Conservation (phyloP, 768 basidiomycete genomes). For the Auriscalpium vulgare region DNA sequence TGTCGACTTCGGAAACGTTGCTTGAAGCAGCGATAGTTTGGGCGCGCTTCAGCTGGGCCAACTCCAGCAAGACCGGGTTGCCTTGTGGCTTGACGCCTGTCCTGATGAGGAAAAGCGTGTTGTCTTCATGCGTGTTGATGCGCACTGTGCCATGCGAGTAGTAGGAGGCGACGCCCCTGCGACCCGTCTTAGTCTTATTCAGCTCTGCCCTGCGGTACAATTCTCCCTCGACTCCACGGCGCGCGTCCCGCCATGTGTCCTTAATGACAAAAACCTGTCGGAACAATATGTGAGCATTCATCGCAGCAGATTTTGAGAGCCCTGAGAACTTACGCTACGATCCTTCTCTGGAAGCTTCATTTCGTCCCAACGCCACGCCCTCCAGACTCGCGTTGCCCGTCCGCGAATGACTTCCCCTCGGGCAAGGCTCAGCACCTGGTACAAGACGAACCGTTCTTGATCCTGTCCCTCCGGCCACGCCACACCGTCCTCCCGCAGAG, state of each 20-base stretch:
- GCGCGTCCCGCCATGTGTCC: background rate
- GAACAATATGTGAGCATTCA: background rate
- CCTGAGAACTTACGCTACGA: background rate
- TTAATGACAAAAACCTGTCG: background rate
- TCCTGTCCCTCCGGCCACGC: background rate
- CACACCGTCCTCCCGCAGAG: background rate
- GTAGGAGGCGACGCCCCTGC: background rate
- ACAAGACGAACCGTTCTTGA: background rate
- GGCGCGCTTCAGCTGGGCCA: background rate
- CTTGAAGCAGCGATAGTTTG: too few relatives aligned
- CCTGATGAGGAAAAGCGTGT: background rate
- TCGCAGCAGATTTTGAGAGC: background rate
- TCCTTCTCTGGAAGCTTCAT: background rate
- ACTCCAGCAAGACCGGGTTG: background rate
- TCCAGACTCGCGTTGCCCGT: background rate
- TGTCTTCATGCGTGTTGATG: background rate
- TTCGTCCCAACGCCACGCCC: background rate
- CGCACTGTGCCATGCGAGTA: background rate
- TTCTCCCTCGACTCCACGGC: background rate
- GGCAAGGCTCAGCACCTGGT: background rate
- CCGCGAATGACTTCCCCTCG: background rate
- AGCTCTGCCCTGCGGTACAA: background rate
- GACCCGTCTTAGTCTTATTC: background rate
- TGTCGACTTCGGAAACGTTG: background rate
- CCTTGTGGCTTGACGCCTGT: background rate